Conservation (phyloP, 768 basidiomycete genomes). For the Boletus subparvulus region DNA sequence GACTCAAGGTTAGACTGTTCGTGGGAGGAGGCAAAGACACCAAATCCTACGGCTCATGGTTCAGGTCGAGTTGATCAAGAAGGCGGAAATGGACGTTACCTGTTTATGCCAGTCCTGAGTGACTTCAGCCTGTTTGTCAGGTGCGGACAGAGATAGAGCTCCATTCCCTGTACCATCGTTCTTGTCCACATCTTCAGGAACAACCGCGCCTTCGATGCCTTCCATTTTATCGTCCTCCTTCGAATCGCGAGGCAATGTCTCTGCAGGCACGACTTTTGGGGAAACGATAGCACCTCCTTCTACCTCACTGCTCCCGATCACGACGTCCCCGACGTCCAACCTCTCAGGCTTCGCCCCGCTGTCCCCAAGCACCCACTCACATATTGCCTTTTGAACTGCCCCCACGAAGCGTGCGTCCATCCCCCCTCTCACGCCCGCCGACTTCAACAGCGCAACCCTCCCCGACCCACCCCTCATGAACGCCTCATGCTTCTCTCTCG, state of each 20-base stretch:
- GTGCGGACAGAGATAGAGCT: neutral
- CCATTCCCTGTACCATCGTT: neutral
- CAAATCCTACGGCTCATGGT: constrained; percentile 5
- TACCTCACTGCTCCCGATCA: neutral
- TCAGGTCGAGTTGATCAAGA: neutral
- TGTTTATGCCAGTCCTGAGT: constrained; percentile 12
- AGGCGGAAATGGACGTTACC: constrained; percentile 15
- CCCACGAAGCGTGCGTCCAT: constrained; percentile 40
- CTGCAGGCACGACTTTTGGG: neutral
- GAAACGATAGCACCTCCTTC: neutral
- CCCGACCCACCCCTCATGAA: constrained; percentile 61
- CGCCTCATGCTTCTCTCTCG: constrained; percentile 43
- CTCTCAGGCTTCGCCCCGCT: constrained; percentile 10
- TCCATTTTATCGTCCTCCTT: constrained; percentile 18
- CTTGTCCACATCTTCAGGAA: neutral
- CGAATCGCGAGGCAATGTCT: neutral
- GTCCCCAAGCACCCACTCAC: constrained; percentile 27
- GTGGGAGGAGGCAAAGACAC: neutral
- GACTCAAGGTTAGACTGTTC: constrained; percentile 5
- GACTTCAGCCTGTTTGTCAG: constrained; percentile 3
- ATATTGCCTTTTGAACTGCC: constrained; percentile 34
- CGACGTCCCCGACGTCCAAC: constrained; percentile 1
- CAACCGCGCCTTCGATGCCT: constrained; percentile 11
- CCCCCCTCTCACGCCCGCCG: constrained; percentile 37
- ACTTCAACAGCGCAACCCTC: constrained; percentile 36